Evolutionary conservation across 805 yeast species (phyloP).

Genomic region (Sungouiozyma ichnusensis): DNA sequence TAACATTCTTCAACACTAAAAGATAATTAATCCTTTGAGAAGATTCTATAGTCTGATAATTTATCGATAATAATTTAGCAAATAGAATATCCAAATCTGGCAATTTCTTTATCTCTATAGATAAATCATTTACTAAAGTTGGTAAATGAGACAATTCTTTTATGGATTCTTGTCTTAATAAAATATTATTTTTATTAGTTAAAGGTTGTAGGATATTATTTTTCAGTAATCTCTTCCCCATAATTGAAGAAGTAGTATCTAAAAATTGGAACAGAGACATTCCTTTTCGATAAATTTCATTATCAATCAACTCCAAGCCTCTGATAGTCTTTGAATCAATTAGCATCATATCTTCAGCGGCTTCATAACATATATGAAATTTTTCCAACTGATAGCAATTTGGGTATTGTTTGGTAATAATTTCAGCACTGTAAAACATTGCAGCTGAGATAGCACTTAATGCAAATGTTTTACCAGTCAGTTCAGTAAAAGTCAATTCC

Average conservation of each 20-base stretch:
- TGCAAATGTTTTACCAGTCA: constrained; percentile 25
- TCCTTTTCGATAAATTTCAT: constrained; percentile 23
- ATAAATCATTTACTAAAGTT: constrained; percentile 8
- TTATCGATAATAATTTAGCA: constrained; percentile 26
- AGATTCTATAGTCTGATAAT: constrained; percentile 17
- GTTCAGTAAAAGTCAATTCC: constrained; percentile 10
- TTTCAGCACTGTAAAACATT: constrained; percentile 16
- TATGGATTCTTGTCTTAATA: constrained; percentile 30
- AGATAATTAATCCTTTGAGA: constrained; percentile 34
- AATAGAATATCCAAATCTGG: constrained; percentile 36
- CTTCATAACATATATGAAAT: constrained; percentile 30
- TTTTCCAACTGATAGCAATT: constrained; percentile 15
- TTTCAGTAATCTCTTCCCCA: constrained; percentile 36
- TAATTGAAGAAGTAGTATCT: constrained; percentile 34
- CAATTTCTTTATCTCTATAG: constrained; percentile 18
- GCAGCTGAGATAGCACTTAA: constrained; percentile 30
- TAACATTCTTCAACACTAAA: constrained; percentile 31
- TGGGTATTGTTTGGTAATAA: constrained; percentile 6
- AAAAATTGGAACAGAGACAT: constrained; percentile 30
- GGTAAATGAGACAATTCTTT: constrained; percentile 25
- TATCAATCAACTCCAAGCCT: constrained; percentile 33
- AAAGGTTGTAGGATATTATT: constrained; percentile 39
- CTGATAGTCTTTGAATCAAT: constrained; percentile 33
- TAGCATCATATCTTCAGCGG: constrained; percentile 34
- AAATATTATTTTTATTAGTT: constrained; percentile 30